Percentiles rank a stretch among this genome's conserved stretches.
Evolutionary conservation across 164 flowering plant species (phyloP).

Genomic region (Echeveria elegans): DNA sequence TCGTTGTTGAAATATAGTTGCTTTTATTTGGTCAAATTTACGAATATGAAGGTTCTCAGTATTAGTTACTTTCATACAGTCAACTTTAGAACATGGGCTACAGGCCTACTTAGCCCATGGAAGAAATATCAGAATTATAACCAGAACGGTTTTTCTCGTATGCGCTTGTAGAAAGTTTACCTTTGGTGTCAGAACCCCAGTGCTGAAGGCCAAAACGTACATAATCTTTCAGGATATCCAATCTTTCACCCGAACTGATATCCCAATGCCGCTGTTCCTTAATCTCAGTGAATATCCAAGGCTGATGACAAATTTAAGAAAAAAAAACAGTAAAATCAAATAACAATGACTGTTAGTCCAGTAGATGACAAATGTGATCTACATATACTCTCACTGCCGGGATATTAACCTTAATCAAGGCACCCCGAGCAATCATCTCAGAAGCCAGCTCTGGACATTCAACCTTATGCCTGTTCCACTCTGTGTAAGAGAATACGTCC

Average conservation of each 20-base stretch:
- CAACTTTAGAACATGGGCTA: background rate
- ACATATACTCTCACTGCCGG: conserved; percentile 22
- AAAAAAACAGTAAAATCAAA: background rate
- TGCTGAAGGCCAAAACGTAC: conserved; percentile 83
- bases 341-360: background rate
- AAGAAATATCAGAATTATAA: background rate
- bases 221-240: conserved; percentile 69
- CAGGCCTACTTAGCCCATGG: background rate
- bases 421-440: conserved; percentile 93
- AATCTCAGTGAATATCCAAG: conserved; percentile 96
- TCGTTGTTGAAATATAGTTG: too few relatives aligned
- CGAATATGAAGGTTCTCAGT: background rate
- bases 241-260: conserved; percentile 77
- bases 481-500: conserved; percentile 73
- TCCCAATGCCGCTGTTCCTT: conserved; percentile 99
- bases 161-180: conserved; percentile 24
- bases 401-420: conserved; percentile 64
- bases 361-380: background rate
- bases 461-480: conserved; percentile 71
- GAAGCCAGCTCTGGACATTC: conserved; percentile 69
- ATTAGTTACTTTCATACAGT: background rate
- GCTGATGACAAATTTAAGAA: conserved; percentile 44
- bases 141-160: background rate
- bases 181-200: conserved; percentile 98
- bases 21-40: too few relatives aligned